A percentile compares a stretch with the other conserved stretches of the same genome.
phyloP scores from a whole-genome alignment of 495 filamentous ascomycete genomes.

The Penicillium malachiteum region DNA sequence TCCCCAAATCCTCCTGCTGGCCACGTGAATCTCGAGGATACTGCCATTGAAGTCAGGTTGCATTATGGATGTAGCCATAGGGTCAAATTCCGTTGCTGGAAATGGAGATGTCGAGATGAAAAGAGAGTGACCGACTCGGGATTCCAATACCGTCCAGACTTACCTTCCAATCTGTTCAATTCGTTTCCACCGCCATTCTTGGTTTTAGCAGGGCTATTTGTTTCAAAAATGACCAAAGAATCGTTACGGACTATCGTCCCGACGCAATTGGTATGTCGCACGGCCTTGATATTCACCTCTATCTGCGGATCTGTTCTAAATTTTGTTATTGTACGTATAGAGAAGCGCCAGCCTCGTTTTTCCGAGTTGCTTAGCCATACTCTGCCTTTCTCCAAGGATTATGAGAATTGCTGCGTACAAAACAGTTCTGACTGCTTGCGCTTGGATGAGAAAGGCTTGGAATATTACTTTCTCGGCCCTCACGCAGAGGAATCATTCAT shows the following conservation, averaged over 20 bases:
- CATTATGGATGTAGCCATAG: slow-evolving; percentile 6
- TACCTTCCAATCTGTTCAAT: background rate
- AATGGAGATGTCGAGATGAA: slow-evolving; percentile 2
- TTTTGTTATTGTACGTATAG: no score
- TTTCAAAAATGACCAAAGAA: background rate
- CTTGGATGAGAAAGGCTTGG: no score
- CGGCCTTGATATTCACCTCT: no score
- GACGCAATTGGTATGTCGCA: no score
- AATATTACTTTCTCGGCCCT: background rate
- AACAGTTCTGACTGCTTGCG: no score
- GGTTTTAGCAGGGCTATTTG: background rate
- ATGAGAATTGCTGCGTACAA: no score
- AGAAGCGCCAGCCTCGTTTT: no score
- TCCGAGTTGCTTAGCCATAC: no score
- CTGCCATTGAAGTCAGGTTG: slow-evolving; percentile 4
- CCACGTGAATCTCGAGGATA: background rate
- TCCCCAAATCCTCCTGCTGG: slow-evolving; percentile 9
- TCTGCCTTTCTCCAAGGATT: no score
- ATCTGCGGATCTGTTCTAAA: no score
- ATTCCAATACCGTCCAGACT: background rate
- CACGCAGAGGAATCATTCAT: no score
- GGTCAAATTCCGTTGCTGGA: slow-evolving; percentile 5
- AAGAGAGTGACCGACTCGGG: background rate
- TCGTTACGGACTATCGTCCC: no score
- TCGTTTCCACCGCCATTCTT: background rate